These are phyloP conservation scores for Atkinsonella hypoxylon DNA, from an alignment of 2,329 filamentous ascomycete genomes.

Conservation along the genomic window DNA sequence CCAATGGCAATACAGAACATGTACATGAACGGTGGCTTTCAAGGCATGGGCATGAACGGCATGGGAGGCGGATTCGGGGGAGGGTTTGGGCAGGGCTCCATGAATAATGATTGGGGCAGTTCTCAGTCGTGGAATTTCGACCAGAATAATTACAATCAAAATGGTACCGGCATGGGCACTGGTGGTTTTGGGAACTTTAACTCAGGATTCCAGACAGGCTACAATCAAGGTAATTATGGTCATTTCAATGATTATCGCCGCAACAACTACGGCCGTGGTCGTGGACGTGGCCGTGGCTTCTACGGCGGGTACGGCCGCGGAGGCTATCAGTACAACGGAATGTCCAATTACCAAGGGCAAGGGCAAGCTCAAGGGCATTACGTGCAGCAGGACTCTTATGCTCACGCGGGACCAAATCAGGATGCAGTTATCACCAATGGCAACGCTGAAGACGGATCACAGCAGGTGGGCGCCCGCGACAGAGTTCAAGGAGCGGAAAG, in stretches of 20 bases:
- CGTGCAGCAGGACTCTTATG: slow-evolving; percentile 14
- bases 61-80: slow-evolving; percentile 61
- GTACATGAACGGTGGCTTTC: slow-evolving; percentile 70
- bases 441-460: slow-evolving; percentile 16
- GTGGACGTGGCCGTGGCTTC: slow-evolving; percentile 54
- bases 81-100: slow-evolving; percentile 48
- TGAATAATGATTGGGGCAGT: slow-evolving; percentile 72
- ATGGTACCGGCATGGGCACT: slow-evolving; percentile 67
- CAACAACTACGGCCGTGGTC: slow-evolving; percentile 53
- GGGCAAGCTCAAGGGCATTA: slow-evolving; percentile 18
- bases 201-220: slow-evolving; percentile 65
- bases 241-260: slow-evolving; percentile 69
- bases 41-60: slow-evolving; percentile 65
- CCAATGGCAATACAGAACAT: slow-evolving; percentile 62
- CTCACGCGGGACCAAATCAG: slow-evolving; percentile 11
- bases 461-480: slow-evolving; percentile 9
- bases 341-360: slow-evolving; percentile 25
- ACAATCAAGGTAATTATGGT: slow-evolving; percentile 76
- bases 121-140: slow-evolving; percentile 74
- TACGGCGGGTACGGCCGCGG: slow-evolving; percentile 45
- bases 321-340: slow-evolving; percentile 28
- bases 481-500: slow-evolving; percentile 6
- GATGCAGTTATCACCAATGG: slow-evolving; percentile 8
- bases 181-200: slow-evolving; percentile 73
- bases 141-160: slow-evolving; percentile 86